These are phyloP conservation scores for Eustoma russellianum DNA, from an alignment of 257 asterid genomes.

Conservation along the genomic window DNA sequence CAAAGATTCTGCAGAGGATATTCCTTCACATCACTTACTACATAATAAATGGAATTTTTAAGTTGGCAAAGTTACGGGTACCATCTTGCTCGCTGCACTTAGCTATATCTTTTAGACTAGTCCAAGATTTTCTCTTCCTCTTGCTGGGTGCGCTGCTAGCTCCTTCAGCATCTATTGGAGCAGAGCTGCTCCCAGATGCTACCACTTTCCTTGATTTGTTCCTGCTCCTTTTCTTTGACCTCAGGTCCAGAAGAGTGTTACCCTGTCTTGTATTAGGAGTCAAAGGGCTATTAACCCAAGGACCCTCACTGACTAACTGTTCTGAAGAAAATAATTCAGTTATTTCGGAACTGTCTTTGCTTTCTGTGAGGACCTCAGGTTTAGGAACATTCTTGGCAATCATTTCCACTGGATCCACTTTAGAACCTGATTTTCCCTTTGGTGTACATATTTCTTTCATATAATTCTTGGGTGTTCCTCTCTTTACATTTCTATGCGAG, in stretches of 20 bases:
- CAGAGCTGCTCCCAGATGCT: slow-evolving; percentile 19
- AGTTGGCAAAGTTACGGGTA: slow-evolving; percentile 18
- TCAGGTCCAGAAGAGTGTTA: slow-evolving; percentile 46
- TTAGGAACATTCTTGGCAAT: slow-evolving; percentile 10
- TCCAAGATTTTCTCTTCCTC: slow-evolving; percentile 59
- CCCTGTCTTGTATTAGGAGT: slow-evolving; percentile 26
- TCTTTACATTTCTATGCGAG: slow-evolving; percentile 45
- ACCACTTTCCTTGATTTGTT: slow-evolving; percentile 31
- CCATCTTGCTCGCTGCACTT: slow-evolving; percentile 26
- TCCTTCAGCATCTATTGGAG: slow-evolving; percentile 19
- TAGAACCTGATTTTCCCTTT: slow-evolving; percentile 23
- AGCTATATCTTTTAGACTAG: slow-evolving; percentile 62
- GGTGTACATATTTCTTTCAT: slow-evolving; percentile 40
- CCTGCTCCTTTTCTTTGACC: slow-evolving; percentile 44
- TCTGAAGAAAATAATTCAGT: slow-evolving; percentile 18
- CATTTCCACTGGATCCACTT: slow-evolving; percentile 11
- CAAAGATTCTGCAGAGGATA: too few relatives aligned
- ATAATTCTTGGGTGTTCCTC: slow-evolving; percentile 66
- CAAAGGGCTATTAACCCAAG: slow-evolving; percentile 19
- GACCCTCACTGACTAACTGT: slow-evolving; percentile 15
- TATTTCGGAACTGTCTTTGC: slow-evolving; percentile 3
- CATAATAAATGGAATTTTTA: slow-evolving; percentile 40
- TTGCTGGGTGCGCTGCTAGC: slow-evolving; percentile 27
- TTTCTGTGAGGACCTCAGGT: slow-evolving; percentile 7
- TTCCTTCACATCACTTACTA: slow-evolving; percentile 3